These are phyloP conservation scores for Akebia trifoliata DNA, from an alignment of 164 flowering plant species.

Conservation along the genomic window DNA sequence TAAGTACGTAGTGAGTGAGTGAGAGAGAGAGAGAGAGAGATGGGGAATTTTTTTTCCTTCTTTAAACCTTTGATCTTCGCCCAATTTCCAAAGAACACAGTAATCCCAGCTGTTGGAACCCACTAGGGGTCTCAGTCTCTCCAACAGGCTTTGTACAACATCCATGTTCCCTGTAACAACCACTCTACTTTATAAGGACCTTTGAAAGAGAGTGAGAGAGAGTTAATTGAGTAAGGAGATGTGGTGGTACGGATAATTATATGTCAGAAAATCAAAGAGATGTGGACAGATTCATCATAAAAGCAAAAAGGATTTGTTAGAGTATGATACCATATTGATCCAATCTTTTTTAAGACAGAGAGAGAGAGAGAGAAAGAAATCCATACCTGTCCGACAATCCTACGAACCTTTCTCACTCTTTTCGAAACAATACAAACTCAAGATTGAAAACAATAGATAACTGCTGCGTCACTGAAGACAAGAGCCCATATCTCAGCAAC, in stretches of 20 bases:
- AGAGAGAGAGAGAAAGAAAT: too few relatives aligned
- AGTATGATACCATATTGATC: too few relatives aligned
- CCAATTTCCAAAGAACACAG: conserved; percentile 71
- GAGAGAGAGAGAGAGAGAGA: conserved; percentile 1
- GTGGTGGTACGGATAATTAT: too few relatives aligned
- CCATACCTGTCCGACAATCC: background rate
- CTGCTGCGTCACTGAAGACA: background rate
- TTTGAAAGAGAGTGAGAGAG: background rate
- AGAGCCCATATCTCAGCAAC: background rate
- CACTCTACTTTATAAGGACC: background rate
- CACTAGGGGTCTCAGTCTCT: conserved; percentile 62
- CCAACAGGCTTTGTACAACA: conserved; percentile 38
- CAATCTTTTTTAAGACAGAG: too few relatives aligned
- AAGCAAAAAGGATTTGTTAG: conserved; percentile 3
- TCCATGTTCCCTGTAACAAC: conserved; percentile 20
- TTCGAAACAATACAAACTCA: background rate
- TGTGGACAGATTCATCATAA: background rate
- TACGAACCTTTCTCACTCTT: too few relatives aligned
- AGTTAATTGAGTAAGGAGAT: too few relatives aligned
- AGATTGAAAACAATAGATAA: conserved; percentile 9
- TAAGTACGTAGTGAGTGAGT: too few relatives aligned
- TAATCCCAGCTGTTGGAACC: conserved; percentile 66
- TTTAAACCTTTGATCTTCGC: conserved; percentile 64
- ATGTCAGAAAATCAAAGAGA: conserved; percentile 1
- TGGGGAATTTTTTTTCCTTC: background rate